Percentiles rank a stretch among this genome's conserved stretches.
These are phyloP conservation scores for Vigna hirtella DNA, from an alignment of 306 rosid genomes.

Conservation along the genomic window DNA sequence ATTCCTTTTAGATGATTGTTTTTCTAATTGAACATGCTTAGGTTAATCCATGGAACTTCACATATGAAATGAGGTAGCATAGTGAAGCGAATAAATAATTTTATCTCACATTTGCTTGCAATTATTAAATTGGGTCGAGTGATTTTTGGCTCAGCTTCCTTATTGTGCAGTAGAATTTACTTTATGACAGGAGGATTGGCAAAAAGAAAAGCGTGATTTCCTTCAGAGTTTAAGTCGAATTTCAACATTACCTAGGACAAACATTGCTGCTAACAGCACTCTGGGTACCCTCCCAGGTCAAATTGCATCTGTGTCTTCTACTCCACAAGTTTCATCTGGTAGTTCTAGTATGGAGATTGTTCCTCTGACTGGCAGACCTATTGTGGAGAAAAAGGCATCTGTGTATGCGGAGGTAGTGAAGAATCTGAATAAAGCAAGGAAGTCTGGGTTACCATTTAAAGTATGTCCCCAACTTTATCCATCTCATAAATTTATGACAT, in stretches of 20 bases:
- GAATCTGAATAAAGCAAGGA: conserved; percentile 85
- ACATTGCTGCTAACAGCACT: conserved; percentile 56
- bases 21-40: conserved; percentile 31
- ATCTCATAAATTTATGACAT: conserved; percentile 30
- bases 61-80: conserved; percentile 38
- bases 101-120: conserved; percentile 21
- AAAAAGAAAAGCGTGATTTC: conserved; percentile 93
- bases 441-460: conserved; percentile 77
- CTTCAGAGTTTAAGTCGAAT: conserved; percentile 92
- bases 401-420: conserved; percentile 84
- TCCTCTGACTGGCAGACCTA: conserved; percentile 70
- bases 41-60: conserved; percentile 29
- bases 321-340: conserved; percentile 65
- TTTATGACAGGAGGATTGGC: conserved; percentile 94
- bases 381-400: conserved; percentile 80
- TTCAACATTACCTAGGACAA: conserved; percentile 88
- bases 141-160: conserved; percentile 33
- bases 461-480: conserved; percentile 53
- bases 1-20: conserved; percentile 34
- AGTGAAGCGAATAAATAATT: conserved; percentile 32
- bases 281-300: conserved; percentile 68
- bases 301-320: conserved; percentile 57
- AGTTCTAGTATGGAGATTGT: conserved; percentile 60
- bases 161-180: conserved; percentile 43
- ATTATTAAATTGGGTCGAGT: conserved; percentile 24